Percentiles rank a stretch among this genome's conserved stretches.
Conservation (phyloP, 2,329 filamentous ascomycete species). For the Arthroderma uncinatum region DNA sequence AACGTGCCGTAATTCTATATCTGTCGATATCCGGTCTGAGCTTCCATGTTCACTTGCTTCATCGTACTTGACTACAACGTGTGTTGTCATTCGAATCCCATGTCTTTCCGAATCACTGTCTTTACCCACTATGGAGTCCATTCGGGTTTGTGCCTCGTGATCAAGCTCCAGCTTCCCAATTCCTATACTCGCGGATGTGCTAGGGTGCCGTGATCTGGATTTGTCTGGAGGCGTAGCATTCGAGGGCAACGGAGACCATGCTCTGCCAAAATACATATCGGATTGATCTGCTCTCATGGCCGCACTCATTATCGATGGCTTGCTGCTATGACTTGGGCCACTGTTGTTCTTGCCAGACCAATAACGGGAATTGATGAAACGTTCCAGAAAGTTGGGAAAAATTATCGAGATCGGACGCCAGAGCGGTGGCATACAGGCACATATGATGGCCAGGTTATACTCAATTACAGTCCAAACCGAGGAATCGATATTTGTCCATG, state of each 20-base stretch:
- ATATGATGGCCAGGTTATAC: constrained; percentile 28
- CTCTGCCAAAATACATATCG: background rate
- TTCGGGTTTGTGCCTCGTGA: background rate
- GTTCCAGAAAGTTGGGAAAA: constrained; percentile 7
- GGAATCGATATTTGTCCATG: constrained; percentile 22
- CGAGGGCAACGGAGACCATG: background rate
- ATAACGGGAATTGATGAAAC: background rate
- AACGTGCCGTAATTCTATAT: background rate
- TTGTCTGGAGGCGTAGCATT: background rate
- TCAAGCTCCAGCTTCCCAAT: background rate
- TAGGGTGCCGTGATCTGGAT: background rate
- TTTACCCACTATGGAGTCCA: background rate
- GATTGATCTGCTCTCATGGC: background rate
- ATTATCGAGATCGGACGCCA: constrained; percentile 17
- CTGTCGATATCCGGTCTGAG: background rate
- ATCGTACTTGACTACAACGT: background rate
- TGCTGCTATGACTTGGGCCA: background rate
- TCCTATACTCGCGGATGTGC: background rate
- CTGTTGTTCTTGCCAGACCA: background rate
- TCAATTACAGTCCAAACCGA: constrained; percentile 32
- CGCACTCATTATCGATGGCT: background rate
- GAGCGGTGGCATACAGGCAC: constrained; percentile 29
- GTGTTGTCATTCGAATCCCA: background rate
- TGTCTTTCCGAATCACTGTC: background rate
- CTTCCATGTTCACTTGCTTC: background rate